phyloP scores from a whole-genome alignment of 2,329 filamentous ascomycete genomes.

The Fusarium coicis region DNA sequence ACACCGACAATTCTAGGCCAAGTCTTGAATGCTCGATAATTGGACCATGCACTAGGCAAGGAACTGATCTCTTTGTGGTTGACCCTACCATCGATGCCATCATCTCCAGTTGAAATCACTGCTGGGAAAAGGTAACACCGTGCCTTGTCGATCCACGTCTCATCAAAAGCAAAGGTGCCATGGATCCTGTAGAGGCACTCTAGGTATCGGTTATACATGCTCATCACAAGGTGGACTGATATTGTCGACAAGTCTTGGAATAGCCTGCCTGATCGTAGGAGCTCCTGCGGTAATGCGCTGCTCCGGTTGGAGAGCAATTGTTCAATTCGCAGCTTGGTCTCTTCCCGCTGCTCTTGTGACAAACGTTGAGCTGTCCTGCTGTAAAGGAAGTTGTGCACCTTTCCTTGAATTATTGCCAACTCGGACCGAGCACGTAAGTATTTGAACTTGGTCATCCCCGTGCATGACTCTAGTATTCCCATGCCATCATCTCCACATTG shows the following conservation, averaged over 20 bases:
- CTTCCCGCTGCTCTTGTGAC: not conserved
- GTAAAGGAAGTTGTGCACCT: not conserved
- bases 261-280: not conserved
- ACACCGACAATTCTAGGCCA: not conserved
- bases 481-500: not conserved
- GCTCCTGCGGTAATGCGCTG: accelerated
- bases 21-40: not conserved
- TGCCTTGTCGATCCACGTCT: not conserved
- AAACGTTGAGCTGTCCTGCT: not conserved
- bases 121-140: not conserved
- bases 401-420: not conserved
- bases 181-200: not conserved
- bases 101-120: not conserved
- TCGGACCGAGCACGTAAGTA: not conserved
- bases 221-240: not conserved
- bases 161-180: not conserved
- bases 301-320: not conserved
- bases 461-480: not conserved
- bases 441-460: not conserved
- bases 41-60: not conserved
- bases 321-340: not conserved
- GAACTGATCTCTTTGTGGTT: not conserved
- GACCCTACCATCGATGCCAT: not conserved
- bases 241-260: not conserved
- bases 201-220: not conserved